These are phyloP conservation scores for Paramarasmius palmivorus DNA, from an alignment of 1,284 basidiomycete genomes.

Conservation along the genomic window DNA sequence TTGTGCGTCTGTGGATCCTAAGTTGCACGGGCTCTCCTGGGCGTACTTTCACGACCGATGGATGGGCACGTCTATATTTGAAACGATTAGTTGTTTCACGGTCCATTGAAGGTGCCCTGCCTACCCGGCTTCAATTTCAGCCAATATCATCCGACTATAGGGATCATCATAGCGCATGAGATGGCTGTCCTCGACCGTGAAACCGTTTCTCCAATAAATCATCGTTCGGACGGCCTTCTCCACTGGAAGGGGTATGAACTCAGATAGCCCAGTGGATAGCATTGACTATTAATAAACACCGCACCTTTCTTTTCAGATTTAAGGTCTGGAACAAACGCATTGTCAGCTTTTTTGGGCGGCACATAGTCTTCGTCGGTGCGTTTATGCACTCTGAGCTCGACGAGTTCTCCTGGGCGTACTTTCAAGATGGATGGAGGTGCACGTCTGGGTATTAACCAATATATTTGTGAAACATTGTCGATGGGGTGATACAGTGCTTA, in stretches of 20 bases:
- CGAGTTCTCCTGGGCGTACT: slow-evolving; percentile 78
- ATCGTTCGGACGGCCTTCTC: no score
- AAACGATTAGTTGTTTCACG: background rate
- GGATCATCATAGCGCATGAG: slow-evolving; percentile 88
- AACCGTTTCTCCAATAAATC: no score
- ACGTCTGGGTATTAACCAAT: no score
- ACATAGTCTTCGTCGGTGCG: slow-evolving; percentile 78
- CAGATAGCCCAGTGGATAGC: no score
- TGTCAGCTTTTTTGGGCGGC: slow-evolving; percentile 47
- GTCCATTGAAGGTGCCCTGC: slow-evolving; percentile 27
- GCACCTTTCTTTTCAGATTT: no score
- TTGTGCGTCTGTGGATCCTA: slow-evolving; percentile 72
- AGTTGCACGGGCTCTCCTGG: slow-evolving; percentile 88
- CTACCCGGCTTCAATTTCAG: slow-evolving; percentile 82
- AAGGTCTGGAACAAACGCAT: no score
- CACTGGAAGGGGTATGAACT: no score
- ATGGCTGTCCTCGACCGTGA: slow-evolving; percentile 89
- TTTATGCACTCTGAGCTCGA: slow-evolving; percentile 83
- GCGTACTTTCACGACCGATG: slow-evolving; percentile 74
- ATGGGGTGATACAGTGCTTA: no score
- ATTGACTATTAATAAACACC: no score
- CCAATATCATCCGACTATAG: slow-evolving; percentile 69
- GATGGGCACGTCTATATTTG: slow-evolving; percentile 68
- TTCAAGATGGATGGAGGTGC: slow-evolving; percentile 79
- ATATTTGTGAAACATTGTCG: no score